These are phyloP conservation scores for Colletotrichum lentis DNA, from an alignment of 2,329 filamentous ascomycete species.

Conservation along the genomic window DNA sequence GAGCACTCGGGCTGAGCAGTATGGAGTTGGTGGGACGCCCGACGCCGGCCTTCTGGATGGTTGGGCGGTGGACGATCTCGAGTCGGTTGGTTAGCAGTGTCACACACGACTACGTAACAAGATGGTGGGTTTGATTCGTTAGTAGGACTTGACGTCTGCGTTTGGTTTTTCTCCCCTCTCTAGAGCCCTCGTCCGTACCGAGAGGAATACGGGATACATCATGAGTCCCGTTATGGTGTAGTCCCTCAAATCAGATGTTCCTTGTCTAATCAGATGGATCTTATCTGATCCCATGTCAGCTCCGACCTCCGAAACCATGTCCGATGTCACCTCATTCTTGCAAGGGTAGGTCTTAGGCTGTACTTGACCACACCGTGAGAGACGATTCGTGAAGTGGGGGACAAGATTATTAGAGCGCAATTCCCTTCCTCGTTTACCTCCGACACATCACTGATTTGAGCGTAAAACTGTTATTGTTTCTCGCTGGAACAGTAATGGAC, in stretches of 20 bases:
- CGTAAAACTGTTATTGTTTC: too few relatives aligned
- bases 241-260: conserved; percentile 17
- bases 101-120: not conserved
- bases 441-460: not conserved
- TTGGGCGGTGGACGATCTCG: not conserved
- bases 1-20: not conserved
- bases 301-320: conserved; percentile 2
- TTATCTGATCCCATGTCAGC: conserved; percentile 20
- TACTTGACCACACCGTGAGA: not conserved
- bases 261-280: conserved; percentile 35
- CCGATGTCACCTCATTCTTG: conserved; percentile 12
- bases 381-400: not conserved
- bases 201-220: not conserved
- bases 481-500: too few relatives aligned
- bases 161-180: not conserved
- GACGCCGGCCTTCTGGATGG: not conserved
- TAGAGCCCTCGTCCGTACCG: not conserved
- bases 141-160: not conserved
- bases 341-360: not conserved
- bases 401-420: not conserved
- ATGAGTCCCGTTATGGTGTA: not conserved
- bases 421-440: too few relatives aligned
- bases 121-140: not conserved
- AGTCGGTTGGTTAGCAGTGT: not conserved
- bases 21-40: not conserved